Evolutionary conservation across 2,329 filamentous ascomycete species (phyloP).

Genomic region (Tetracladium maxilliforme): DNA sequence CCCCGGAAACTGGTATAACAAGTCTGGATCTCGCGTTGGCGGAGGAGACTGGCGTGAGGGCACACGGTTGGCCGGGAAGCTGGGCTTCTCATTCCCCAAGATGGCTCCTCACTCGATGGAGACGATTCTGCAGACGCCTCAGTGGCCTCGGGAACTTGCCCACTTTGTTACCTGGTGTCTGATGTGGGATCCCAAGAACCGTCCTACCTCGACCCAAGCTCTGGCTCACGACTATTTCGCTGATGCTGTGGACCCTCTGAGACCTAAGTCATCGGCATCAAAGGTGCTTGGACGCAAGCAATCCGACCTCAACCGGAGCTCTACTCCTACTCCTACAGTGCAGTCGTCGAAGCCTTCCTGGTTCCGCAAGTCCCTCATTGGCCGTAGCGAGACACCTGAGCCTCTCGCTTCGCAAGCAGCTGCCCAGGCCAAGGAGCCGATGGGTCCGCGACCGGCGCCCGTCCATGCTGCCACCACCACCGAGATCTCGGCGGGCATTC

Average conservation of each 20-base stretch:
- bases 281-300: constrained; percentile 79
- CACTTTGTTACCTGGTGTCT: constrained; percentile 97
- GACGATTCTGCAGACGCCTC: constrained; percentile 75
- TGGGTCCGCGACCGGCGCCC: constrained; percentile 27
- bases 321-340: constrained; percentile 33
- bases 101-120: constrained; percentile 98
- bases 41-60: constrained; percentile 97
- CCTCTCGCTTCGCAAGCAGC: constrained; percentile 31
- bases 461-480: constrained; percentile 20
- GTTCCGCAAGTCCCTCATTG: constrained; percentile 92
- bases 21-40: constrained; percentile 70
- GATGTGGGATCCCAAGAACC: constrained; percentile 92
- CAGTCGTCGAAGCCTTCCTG: constrained; percentile 79
- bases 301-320: constrained; percentile 67
- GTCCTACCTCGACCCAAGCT: constrained; percentile 89
- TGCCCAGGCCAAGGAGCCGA: constrained; percentile 28
- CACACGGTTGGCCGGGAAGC: constrained; percentile 79
- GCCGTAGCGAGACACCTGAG: constrained; percentile 56
- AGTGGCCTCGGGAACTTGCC: constrained; percentile 79
- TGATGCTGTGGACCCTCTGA: constrained; percentile 81
- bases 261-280: constrained; percentile 82
- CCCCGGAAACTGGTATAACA: constrained; percentile 96
- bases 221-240: constrained; percentile 87
- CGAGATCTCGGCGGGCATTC: constrained; percentile 26
- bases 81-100: constrained; percentile 97